Evolutionary conservation across 2,329 filamentous ascomycete genomes (phyloP).

Genomic region (Westerdykella aurantiaca): DNA sequence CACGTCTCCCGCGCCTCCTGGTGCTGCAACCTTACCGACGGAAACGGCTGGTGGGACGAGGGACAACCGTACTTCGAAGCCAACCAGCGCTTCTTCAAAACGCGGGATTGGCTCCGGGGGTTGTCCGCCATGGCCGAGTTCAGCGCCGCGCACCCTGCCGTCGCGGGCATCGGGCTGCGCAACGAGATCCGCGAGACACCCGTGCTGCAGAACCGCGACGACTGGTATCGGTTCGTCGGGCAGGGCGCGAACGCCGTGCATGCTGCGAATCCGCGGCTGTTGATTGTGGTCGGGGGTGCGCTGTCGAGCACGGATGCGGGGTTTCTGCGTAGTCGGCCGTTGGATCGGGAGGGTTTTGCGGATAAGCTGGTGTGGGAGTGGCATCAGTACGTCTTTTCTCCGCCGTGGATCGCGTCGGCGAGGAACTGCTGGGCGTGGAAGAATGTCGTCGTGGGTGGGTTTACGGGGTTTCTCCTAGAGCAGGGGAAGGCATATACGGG

Average conservation of each 20-base stretch:
- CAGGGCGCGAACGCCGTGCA: constrained; percentile 47
- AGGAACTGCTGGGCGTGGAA: constrained; percentile 41
- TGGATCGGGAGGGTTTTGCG: constrained; percentile 39
- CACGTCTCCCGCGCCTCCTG: constrained; percentile 16
- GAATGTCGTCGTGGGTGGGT: constrained; percentile 41
- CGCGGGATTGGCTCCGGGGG: constrained; percentile 47
- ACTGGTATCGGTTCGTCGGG: constrained; percentile 49
- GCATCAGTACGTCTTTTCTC: constrained; percentile 46
- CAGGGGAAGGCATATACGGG: constrained; percentile 46
- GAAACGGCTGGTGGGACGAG: constrained; percentile 55
- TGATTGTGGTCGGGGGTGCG: constrained; percentile 51
- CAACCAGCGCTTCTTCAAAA: constrained; percentile 53
- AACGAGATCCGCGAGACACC: constrained; percentile 47
- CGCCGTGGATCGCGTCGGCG: constrained; percentile 41
- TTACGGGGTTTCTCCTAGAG: constrained; percentile 50
- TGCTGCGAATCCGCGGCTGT: constrained; percentile 45
- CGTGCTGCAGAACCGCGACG: constrained; percentile 45
- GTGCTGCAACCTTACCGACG: constrained; percentile 38
- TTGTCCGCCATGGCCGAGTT: constrained; percentile 48
- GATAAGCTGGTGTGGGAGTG: constrained; percentile 56
- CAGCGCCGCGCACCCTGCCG: constrained; percentile 41
- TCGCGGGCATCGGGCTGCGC: constrained; percentile 51
- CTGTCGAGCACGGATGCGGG: constrained; percentile 48
- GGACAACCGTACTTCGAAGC: constrained; percentile 43
- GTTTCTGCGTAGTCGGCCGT: constrained; percentile 36